Evolutionary conservation across 352 stramenopile species (phyloP), one percentile per base, ranked within the genome.

Genomic region (Pythium aquatile): DNA sequence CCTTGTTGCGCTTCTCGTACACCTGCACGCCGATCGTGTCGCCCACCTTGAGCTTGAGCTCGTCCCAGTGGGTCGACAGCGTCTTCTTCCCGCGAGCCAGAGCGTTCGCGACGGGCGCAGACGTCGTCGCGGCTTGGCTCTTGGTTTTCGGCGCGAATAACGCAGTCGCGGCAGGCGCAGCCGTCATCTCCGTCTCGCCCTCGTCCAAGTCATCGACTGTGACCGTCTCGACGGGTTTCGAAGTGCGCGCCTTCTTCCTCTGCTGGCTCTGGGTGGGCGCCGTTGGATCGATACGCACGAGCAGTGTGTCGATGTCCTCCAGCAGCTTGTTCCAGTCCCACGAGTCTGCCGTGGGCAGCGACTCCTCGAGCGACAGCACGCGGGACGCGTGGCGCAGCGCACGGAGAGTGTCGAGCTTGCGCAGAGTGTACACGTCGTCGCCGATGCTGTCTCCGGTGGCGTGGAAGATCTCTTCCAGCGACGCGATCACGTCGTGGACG

Each of bases 401-500:
- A 29, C 70, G 81, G 54, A 84, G 56, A 26, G 75, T 78, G 55
- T 94, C 83, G n/a, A 87, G 81, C 60, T 86, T 88, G 16, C 76
- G 85, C 24, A 89, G 62, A 32, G 72, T 90, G 5, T 64, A 39
- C 9, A 88, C 68, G 6, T 69, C 55, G 33, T 78, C 59, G 56
- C 72, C 77, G 30, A 84, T 74, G 5, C 56, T 63, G 39, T 80
- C 68, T 44, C 73, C 83, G 55, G 80, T 81, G 14, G 69, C 88
- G 64, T 81, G 77, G 65, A 80, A 88, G 40, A 74, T 94, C 66
- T 85, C 75, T 59, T 97, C 90, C 8, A 97, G 71, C 26, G 87
- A 80, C 24, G 83, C 78, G 69, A 98, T 97, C 10, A 98, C 74
- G 60, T 96, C 90, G 57, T 93, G 82, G 11, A 79, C 80, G 11